Conservation (phyloP, 2,329 filamentous ascomycete genomes). For the Aspergillus phoenicis region DNA sequence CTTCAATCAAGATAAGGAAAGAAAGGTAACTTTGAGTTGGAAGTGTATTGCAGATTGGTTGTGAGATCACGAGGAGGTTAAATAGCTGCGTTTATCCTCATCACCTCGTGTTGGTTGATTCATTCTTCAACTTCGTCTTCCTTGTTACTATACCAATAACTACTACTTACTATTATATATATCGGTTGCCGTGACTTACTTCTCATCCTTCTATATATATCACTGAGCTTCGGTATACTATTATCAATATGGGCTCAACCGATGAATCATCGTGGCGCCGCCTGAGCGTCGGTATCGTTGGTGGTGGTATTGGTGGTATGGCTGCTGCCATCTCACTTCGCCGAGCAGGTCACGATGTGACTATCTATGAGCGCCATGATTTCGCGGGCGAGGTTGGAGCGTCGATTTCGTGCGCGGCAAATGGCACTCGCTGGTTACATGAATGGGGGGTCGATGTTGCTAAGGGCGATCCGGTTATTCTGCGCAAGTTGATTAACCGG, state of each 20-base stretch:
- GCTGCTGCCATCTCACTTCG: slow-evolving; percentile 55
- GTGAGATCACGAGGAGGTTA: no score
- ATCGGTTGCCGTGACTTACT: no score
- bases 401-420: slow-evolving; percentile 68
- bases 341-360: slow-evolving; percentile 58
- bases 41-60: no score
- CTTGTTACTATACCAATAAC: no score
- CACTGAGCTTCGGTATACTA: slow-evolving; percentile 14
- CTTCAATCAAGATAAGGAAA: not conserved
- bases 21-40: no score
- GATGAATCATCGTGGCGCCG: slow-evolving; percentile 44
- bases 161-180: no score
- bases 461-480: slow-evolving; percentile 66
- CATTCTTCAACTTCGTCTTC: no score
- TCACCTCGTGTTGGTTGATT: no score
- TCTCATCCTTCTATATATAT: not conserved
- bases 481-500: slow-evolving; percentile 67
- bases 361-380: slow-evolving; percentile 67
- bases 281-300: slow-evolving; percentile 52
- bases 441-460: slow-evolving; percentile 68
- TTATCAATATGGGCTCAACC: slow-evolving; percentile 17
- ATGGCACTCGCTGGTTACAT: slow-evolving; percentile 69
- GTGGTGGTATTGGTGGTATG: slow-evolving; percentile 59
- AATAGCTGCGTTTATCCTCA: no score
- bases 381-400: slow-evolving; percentile 70